Percentiles rank a stretch among this genome's conserved stretches.
phyloP scores from a whole-genome alignment of 2,329 filamentous ascomycete genomes.

The Neonectria hederae region DNA sequence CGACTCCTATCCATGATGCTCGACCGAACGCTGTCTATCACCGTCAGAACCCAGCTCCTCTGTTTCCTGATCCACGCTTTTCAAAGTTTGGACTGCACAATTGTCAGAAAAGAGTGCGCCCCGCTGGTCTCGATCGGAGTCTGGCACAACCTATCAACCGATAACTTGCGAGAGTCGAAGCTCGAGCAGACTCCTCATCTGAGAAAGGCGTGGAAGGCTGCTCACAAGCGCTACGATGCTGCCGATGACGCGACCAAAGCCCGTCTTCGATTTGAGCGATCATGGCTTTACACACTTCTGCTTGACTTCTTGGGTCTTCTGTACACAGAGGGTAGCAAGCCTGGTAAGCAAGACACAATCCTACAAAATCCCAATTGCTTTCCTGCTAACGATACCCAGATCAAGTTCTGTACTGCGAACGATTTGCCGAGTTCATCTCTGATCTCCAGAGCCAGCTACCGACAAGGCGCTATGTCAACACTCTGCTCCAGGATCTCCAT shows the following conservation, averaged over 20 bases:
- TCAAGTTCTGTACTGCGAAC: conserved; percentile 84
- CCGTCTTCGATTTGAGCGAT: conserved; percentile 86
- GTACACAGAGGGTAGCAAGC: conserved; percentile 64
- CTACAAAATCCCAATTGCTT: neutral
- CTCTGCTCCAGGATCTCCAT: conserved; percentile 86
- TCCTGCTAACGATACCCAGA: conserved; percentile 54
- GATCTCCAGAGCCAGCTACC: conserved; percentile 94
- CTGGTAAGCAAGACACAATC: conserved; percentile 49
- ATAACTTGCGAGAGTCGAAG: conserved; percentile 75
- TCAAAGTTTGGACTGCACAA: conserved; percentile 87
- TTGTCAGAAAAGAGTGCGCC: conserved; percentile 95
- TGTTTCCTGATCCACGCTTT: conserved; percentile 92
- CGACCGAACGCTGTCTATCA: conserved; percentile 71
- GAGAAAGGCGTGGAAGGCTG: conserved; percentile 90
- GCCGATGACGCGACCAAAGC: conserved; percentile 83
- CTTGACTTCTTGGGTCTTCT: conserved; percentile 83
- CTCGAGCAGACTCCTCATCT: conserved; percentile 79
- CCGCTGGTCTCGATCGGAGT: conserved; percentile 93
- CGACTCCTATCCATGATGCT: conserved; percentile 88
- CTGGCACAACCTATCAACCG: conserved; percentile 91
- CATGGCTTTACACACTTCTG: conserved; percentile 89
- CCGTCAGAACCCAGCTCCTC: conserved; percentile 82
- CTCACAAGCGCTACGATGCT: conserved; percentile 85
- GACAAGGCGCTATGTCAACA: conserved; percentile 92
- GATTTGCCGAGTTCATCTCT: conserved; percentile 89